phyloP scores from a whole-genome alignment of 768 basidiomycete genomes.

The Lactarius sanguifluus region DNA sequence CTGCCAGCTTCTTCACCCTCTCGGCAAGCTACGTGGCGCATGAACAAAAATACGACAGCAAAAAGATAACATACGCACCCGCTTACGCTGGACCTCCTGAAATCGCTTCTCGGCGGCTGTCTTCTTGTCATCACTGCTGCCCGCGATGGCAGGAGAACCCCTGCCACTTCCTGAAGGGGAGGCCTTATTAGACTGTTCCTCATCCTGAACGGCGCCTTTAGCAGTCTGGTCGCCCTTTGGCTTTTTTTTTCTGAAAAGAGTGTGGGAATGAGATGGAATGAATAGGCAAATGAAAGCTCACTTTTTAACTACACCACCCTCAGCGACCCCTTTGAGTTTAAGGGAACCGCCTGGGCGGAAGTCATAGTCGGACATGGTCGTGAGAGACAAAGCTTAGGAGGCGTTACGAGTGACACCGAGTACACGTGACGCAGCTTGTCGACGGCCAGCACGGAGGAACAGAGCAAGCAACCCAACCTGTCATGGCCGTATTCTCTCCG shows the following conservation, averaged over 20 bases:
- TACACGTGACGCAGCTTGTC: not conserved
- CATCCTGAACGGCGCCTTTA: conserved; percentile 40
- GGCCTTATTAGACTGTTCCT: conserved; percentile 41
- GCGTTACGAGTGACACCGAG: not conserved
- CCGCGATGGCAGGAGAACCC: conserved; percentile 57
- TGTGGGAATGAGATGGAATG: not conserved
- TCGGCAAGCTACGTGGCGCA: conserved; percentile 57
- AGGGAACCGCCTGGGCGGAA: conserved; percentile 84
- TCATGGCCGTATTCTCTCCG: conserved; percentile 78
- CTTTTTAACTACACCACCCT: conserved; percentile 85
- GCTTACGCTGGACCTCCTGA: conserved; percentile 78
- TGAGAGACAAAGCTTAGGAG: not conserved
- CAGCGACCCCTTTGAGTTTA: conserved; percentile 81
- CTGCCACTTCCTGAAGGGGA: conserved; percentile 57
- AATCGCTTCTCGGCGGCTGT: conserved; percentile 88
- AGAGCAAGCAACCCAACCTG: not conserved
- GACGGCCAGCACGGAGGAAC: not conserved
- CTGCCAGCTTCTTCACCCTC: conserved; percentile 72
- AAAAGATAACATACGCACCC: conserved; percentile 46
- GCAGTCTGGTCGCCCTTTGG: conserved; percentile 48
- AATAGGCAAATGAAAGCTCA: conserved; percentile 38
- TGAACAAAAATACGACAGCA: conserved; percentile 15
- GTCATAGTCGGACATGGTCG: conserved; percentile 78
- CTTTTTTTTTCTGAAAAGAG: conserved; percentile 75
- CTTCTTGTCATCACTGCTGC: conserved; percentile 52